Percentiles rank a stretch among this genome's conserved stretches.
Conservation (phyloP, 768 basidiomycete genomes). For the Phaeotremella fagi region DNA sequence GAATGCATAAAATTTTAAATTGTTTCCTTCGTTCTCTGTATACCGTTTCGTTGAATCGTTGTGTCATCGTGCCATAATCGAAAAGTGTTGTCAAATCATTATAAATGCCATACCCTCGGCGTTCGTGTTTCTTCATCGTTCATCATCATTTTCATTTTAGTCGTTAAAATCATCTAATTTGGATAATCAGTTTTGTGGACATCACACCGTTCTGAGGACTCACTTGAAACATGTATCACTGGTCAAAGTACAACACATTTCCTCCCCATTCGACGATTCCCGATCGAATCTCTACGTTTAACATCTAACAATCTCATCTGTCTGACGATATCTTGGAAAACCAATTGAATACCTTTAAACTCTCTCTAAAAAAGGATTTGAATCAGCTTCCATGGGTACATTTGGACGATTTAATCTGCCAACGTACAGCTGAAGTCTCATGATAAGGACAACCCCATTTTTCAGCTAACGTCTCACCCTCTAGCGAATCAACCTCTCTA, state of each 20-base stretch:
- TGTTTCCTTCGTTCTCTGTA: no score
- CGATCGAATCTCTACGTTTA: neutral
- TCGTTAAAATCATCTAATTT: no score
- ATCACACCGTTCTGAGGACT: no score
- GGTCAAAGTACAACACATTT: slow-evolving; percentile 14
- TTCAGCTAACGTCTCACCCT: slow-evolving; percentile 20
- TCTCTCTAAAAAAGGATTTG: slow-evolving; percentile 4
- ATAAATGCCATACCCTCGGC: no score
- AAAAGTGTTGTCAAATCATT: no score
- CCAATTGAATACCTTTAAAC: slow-evolving; percentile 2
- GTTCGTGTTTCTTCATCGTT: no score
- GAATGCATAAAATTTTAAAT: no score
- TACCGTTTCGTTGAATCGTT: no score
- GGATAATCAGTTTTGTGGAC: no score
- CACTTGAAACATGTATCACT: neutral
- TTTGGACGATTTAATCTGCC: neutral
- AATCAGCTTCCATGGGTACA: neutral
- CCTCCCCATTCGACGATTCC: slow-evolving; percentile 2
- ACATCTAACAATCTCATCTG: slow-evolving; percentile 9
- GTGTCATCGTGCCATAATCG: no score
- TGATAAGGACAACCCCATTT: slow-evolving; percentile 22
- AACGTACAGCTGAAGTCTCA: slow-evolving; percentile 33
- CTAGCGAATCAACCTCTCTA: slow-evolving; percentile 61
- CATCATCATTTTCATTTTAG: no score
- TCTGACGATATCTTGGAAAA: slow-evolving; percentile 14